Conservation (phyloP, 1,284 basidiomycete species). For the Tremellales sp. region DNA sequence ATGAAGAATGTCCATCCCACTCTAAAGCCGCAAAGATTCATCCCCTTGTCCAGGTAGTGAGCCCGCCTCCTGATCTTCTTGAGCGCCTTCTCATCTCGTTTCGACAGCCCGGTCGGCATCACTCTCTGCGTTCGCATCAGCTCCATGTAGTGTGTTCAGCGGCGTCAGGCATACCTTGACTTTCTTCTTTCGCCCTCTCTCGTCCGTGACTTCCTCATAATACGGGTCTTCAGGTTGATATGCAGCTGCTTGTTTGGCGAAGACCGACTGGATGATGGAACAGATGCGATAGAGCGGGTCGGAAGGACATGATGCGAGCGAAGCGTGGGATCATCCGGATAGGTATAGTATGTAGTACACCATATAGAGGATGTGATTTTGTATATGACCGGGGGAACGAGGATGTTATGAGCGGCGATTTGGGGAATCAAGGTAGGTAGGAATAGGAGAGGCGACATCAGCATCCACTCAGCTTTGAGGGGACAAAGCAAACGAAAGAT, state of each 20-base stretch:
- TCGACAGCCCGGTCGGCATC: conserved; percentile 71
- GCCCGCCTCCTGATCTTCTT: conserved; percentile 71
- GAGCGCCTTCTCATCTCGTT: conserved; percentile 71
- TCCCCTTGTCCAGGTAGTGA: conserved; percentile 87
- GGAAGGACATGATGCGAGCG: conserved; percentile 6
- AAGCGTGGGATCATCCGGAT: not conserved
- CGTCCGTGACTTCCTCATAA: conserved; percentile 69
- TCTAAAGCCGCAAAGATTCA: conserved; percentile 72
- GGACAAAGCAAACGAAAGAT: too few species aligned
- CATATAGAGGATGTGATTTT: not conserved
- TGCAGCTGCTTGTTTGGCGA: not conserved
- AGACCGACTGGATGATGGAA: not conserved
- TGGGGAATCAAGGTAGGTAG: not conserved
- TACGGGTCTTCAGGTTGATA: conserved; percentile 72
- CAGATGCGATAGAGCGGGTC: too few species aligned
- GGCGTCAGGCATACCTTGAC: conserved; percentile 56
- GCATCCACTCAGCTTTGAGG: too few species aligned
- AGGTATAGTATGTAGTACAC: conserved; percentile 6
- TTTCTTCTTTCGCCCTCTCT: conserved; percentile 59
- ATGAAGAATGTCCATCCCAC: conserved; percentile 84
- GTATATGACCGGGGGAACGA: not conserved
- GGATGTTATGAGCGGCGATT: not conserved
- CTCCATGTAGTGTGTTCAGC: not conserved
- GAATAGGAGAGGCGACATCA: not conserved
- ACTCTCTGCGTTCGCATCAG: conserved; percentile 54